Evolutionary conservation across 1,139 yeast genomes (phyloP).

Genomic region (Blastobotrys malaysiensis): DNA sequence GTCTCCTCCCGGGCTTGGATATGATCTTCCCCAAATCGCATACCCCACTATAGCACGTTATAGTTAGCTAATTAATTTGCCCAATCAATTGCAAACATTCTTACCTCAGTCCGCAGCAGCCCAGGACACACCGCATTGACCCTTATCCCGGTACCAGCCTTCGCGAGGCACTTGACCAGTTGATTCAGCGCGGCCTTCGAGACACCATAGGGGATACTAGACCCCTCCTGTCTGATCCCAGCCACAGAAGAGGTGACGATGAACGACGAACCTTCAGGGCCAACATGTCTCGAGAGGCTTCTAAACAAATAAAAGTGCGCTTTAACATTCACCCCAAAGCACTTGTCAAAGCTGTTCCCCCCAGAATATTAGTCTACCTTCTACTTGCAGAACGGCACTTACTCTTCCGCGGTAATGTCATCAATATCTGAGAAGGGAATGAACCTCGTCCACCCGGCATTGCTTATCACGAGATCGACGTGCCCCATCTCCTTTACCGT

Average conservation of each 20-base stretch:
- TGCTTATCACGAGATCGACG: conserved; percentile 30
- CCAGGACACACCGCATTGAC: conserved; percentile 41
- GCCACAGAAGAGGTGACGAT: conserved; percentile 38
- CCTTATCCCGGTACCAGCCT: conserved; percentile 36
- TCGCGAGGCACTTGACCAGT: conserved; percentile 35
- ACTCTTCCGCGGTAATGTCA: conserved; percentile 21
- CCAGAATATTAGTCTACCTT: neutral
- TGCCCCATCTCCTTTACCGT: conserved; percentile 26
- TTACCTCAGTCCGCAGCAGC: conserved; percentile 35
- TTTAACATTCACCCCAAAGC: conserved; percentile 28
- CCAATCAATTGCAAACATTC: neutral
- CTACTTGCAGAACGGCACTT: neutral
- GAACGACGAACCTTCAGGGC: conserved; percentile 36
- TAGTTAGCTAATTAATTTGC: neutral
- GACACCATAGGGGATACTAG: conserved; percentile 39
- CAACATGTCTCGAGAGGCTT: conserved; percentile 34
- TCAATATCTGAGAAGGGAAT: conserved; percentile 20
- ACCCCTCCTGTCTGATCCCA: conserved; percentile 35
- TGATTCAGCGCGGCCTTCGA: conserved; percentile 39
- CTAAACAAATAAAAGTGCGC: conserved; percentile 37
- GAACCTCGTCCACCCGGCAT: conserved; percentile 29
- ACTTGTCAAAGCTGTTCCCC: conserved; percentile 18
- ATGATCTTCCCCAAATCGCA: conserved; percentile 32
- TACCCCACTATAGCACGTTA: conserved; percentile 31
- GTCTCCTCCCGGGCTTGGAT: conserved; percentile 24